Evolutionary conservation across 2,329 filamentous ascomycete species (phyloP).

Genomic region (Cercospora janseana): DNA sequence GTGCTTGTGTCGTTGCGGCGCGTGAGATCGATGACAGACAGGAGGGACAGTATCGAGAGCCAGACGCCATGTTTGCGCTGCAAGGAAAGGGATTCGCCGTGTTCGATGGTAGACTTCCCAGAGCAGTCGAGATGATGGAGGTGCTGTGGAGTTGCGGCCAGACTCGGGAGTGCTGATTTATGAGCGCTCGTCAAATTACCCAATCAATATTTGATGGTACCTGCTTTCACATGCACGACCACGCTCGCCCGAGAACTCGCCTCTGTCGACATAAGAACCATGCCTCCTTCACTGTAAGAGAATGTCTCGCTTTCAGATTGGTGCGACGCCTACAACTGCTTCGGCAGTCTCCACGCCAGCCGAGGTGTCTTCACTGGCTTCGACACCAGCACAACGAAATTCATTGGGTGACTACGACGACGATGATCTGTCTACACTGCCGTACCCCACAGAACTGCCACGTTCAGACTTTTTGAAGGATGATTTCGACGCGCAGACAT

Average conservation of each 20-base stretch:
- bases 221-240: slow-evolving; percentile 4
- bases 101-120: not conserved
- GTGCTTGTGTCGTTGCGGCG: slow-evolving; percentile 18
- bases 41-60: slow-evolving; percentile 31
- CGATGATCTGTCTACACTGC: slow-evolving; percentile 65
- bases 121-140: not conserved
- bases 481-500: slow-evolving; percentile 74
- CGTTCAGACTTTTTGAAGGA: slow-evolving; percentile 77
- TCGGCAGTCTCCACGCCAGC: slow-evolving; percentile 45
- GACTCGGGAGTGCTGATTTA: slow-evolving; percentile 12
- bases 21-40: slow-evolving; percentile 28
- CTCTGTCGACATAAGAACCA: slow-evolving; percentile 1
- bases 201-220: not conserved
- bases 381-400: slow-evolving; percentile 41
- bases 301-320: slow-evolving; percentile 53
- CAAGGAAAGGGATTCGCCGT: not conserved
- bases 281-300: not conserved
- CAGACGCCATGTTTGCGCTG: slow-evolving; percentile 23
- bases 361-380: slow-evolving; percentile 5
- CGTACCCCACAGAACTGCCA: slow-evolving; percentile 82
- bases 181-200: no score
- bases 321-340: slow-evolving; percentile 24
- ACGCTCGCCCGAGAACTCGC: not conserved
- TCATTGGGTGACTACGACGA: slow-evolving; percentile 52
- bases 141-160: slow-evolving; percentile 14